Base-by-base conservation (phyloP, 208 protist genomes). In the Crithidia brevicula region DNA sequence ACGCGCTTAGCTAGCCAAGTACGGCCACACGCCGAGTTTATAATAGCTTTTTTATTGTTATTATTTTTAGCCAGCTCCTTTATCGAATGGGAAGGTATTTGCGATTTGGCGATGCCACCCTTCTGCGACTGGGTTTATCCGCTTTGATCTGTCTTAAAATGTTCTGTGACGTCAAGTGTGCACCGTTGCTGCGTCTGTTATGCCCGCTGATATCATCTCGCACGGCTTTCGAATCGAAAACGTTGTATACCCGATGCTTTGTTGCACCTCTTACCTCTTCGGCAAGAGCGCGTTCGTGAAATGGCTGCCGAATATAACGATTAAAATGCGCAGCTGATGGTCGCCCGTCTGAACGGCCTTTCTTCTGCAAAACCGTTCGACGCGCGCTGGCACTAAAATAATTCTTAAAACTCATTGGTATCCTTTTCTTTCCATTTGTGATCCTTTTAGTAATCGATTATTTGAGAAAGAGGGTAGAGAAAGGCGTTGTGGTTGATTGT, bases 341-440 rank as follows among this genome's bases (percentile, higher is more conserved):
- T 11, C 78, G 67, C 5, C 82, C 82, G 25, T 84, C 71, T 25
- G 62, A 18, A 27, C 74, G 68, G 8, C 82, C 82, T 72, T 75
- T 83, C 15, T 28, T 64, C n/a, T 51, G 66, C 13, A 76, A 20
- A n/a, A 58, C 25, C 8, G 52, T 49, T 3, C 58, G 58, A 5
- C 71, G 60, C 15, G 70, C 60, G 18, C 65, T 47, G 3, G 72
- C 74, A 27, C 57, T 46, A 54, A 84, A 85, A 57, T 77, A 89
- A 45, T 83, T 79, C 33, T 83, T 81, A 53, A 89, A 89, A 9
- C 71, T 27, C 80, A 86, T 88, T 4, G 23, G 18, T 51, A 40
- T 34, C 1, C 38, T 45, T 46, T 3, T 50, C 42, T 3, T 50
- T 62, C 38, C 18, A n/a, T 47, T 47, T 7, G n/a, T 31, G n/a